Evolutionary conservation across 768 basidiomycete species (phyloP), one percentile per base, ranked within the genome.

Genomic region (Mycena capillaripes): DNA sequence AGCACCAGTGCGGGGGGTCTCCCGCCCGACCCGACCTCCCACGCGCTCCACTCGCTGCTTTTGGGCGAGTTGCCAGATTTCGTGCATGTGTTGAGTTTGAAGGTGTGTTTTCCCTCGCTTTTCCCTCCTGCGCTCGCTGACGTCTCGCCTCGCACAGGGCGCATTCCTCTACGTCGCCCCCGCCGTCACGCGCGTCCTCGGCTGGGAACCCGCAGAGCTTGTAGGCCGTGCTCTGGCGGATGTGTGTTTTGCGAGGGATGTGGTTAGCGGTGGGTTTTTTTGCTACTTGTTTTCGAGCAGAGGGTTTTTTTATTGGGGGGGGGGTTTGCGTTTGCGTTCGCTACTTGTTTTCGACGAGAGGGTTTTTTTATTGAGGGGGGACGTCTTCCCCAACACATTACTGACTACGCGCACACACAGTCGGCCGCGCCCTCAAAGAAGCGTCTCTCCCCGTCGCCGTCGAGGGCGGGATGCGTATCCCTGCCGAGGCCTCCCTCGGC

Each of bases 161-260:
- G 86, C 89, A 19, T 96, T 99, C 81, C 90, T 97, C 57, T 99
- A 98, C 80, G 94, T 96, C 61, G 95, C 96, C 0, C 96, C 96
- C 1, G 89, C 93, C 29, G 90, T 97, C 23, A 83, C 88, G 14
- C 84, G 89, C 32, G 90, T 96, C 12, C 87, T 99, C 40, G 97
- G 97, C 42, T 98, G 97, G 83, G 90, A 93, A 29, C 92, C 97
- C 2, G 86, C 90, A 36, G 95, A 97, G 69, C 90, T 99, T 66
- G 87, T 95, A 29, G 95, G 95, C 63, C 90, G 89, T 77, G 87
- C 89, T 11, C 87, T 99, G 62, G 85, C 91, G 14, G 95, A 97
- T 77, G 88, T 95, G 71, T 95, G 95, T 71, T 96, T 97, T 79
- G 93, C 93, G 1, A 93, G 94, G 58, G 97, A 99, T 79, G 88